These are phyloP conservation scores for Filobasidium wieringae DNA, from an alignment of 768 basidiomycete species.

Conservation along the genomic window DNA sequence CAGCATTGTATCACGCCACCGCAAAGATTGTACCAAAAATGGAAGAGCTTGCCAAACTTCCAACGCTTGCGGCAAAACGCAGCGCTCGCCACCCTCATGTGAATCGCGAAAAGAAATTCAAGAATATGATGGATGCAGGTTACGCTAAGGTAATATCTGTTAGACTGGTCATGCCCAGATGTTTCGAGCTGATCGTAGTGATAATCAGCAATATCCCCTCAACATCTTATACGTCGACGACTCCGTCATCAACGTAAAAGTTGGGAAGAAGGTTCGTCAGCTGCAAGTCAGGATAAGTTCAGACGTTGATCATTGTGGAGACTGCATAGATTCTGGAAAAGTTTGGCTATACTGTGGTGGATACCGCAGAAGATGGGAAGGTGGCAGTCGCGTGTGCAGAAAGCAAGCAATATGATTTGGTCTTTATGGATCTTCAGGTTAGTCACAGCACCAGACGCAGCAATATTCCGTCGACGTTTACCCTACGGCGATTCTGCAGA, in stretches of 20 bases:
- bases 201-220: slow-evolving; percentile 15
- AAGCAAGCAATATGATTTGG: slow-evolving; percentile 24
- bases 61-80: too few relatives aligned
- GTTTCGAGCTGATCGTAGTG: neutral
- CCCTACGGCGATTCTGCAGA: neutral
- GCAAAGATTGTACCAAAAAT: too few relatives aligned
- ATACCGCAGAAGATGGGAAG: slow-evolving; percentile 29
- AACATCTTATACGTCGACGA: slow-evolving; percentile 30
- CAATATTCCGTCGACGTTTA: neutral
- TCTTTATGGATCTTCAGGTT: slow-evolving; percentile 34
- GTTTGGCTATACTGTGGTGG: slow-evolving; percentile 27
- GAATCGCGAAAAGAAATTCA: too few relatives aligned
- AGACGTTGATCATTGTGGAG: neutral
- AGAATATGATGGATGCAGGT: slow-evolving; percentile 1
- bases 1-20: neutral
- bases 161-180: neutral
- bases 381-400: slow-evolving; percentile 29
- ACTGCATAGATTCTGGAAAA: slow-evolving; percentile 18
- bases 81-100: too few relatives aligned
- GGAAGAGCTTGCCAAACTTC: too few relatives aligned
- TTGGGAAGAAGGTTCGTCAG: slow-evolving; percentile 19
- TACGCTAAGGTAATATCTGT: neutral
- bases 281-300: neutral
- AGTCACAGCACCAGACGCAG: neutral
- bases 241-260: slow-evolving; percentile 23